Evolutionary conservation across 768 basidiomycete genomes (phyloP), one percentile per base, ranked within the genome.

Genomic region (Tulasnella sp.): DNA sequence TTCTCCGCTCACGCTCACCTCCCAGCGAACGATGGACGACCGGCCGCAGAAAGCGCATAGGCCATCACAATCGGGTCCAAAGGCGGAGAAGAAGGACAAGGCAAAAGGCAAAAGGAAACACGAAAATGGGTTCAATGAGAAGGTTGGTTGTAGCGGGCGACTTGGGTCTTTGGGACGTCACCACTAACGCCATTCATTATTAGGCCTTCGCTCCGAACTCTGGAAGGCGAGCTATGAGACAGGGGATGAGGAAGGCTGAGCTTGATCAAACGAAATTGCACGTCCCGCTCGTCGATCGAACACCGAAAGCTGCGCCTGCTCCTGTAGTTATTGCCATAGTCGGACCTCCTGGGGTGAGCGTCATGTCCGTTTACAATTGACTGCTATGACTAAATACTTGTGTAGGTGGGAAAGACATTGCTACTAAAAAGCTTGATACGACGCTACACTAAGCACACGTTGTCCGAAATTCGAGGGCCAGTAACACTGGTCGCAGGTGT

Each of bases 241-340:
- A 94, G 69, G 94, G 88, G 7, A 79, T 95, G 19, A 79, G 96
- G 56, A 93, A 88, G 59, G 93, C 83, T 27, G 96, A 99, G 69
- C 81, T 84, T 56, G 92, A 96, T 69, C 95, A 99, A 73, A 89
- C 90, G 1, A 80, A 93, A 44, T 78, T 99, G 0, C 96, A 99
- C 70, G 96, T 98, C 5, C 96, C 96, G 13, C 80, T 96, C 27
- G 89, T 98, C 55, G 86, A 97, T 71, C 81, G 96, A 52, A 97
- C 92, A 9, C 95, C 96, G 3, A 85, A 92, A 63, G 83, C 86
- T 56, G 80, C 84, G 43, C 91, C 96, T 2, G 95, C 96, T 1
- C 96, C 96, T 3, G 82, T 98, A 66, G 82, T 98, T 62, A 81
- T 99, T 34, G 95, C 94, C 26, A 80, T 99, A 51, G 94, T 97